phyloP scores from a whole-genome alignment of 441 rosid genomes.

The Cnidoscolus chayamansa region DNA sequence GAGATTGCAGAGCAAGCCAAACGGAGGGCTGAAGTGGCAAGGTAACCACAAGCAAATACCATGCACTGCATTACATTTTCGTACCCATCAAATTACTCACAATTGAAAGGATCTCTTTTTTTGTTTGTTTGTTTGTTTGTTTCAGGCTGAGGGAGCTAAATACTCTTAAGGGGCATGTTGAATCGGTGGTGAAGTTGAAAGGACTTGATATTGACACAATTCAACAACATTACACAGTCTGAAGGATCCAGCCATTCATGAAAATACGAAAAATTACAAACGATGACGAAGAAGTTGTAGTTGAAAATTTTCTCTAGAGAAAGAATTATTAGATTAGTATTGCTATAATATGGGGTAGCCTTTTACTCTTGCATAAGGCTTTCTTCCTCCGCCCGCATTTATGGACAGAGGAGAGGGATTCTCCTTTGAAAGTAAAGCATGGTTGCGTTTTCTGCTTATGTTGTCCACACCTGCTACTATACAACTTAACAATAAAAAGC shows the following conservation, averaged over 20 bases:
- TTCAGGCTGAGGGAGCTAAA: constrained; percentile 72
- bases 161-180: constrained; percentile 73
- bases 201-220: constrained; percentile 77
- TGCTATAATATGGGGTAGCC: neutral
- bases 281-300: constrained; percentile 31
- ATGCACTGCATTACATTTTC: no score
- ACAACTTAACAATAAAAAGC: no score
- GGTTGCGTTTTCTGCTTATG: neutral
- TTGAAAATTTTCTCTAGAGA: constrained; percentile 13
- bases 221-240: constrained; percentile 83
- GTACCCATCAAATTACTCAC: neutral
- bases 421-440: constrained; percentile 7
- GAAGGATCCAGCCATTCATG: neutral
- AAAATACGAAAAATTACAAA: constrained; percentile 4
- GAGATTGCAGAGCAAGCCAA: constrained; percentile 93
- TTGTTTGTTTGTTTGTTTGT: no score
- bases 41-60: constrained; percentile 35
- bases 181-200: constrained; percentile 74
- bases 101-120: neutral
- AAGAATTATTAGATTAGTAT: constrained; percentile 10
- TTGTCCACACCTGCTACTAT: neutral
- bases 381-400: neutral
- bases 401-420: constrained; percentile 4
- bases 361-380: neutral
- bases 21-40: constrained; percentile 84